A percentile compares a stretch with the other conserved stretches of the same genome.
Evolutionary conservation across 2,329 filamentous ascomycete genomes (phyloP).

Genomic region (Diplodia sapinea): DNA sequence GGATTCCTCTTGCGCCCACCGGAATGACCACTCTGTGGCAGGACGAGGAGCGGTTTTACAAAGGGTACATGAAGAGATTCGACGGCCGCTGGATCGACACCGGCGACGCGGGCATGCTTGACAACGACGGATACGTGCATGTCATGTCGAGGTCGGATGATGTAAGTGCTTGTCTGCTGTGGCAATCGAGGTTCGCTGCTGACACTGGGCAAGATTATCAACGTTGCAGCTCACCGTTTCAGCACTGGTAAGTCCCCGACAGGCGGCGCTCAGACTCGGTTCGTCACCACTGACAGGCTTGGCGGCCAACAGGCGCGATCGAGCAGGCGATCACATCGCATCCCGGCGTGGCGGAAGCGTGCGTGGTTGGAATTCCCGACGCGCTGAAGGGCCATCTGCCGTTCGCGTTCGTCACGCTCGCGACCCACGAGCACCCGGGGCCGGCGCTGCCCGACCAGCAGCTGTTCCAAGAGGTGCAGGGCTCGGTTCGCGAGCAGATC

Average conservation of each 20-base stretch:
- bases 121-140: conserved; percentile 70
- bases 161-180: conserved; percentile 6
- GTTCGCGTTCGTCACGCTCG: conserved; percentile 82
- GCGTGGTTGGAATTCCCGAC: conserved; percentile 86
- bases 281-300: conserved; percentile 3
- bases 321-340: conserved; percentile 90
- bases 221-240: conserved; percentile 91
- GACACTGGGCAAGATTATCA: conserved; percentile 66
- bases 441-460: conserved; percentile 57
- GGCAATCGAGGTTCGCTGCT: not conserved
- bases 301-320: conserved; percentile 68
- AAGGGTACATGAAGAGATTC: conserved; percentile 83
- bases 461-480: conserved; percentile 70
- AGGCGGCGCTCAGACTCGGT: not conserved
- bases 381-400: conserved; percentile 86
- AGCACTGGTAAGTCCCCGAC: conserved; percentile 70
- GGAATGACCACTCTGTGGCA: conserved; percentile 86
- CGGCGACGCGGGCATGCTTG: conserved; percentile 86
- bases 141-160: conserved; percentile 75
- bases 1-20: conserved; percentile 80
- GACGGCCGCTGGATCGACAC: conserved; percentile 85
- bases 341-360: conserved; percentile 78
- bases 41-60: conserved; percentile 85
- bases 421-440: conserved; percentile 48
- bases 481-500: conserved; percentile 76